These are phyloP conservation scores for Penicillium vulpinum DNA, from an alignment of 2,329 filamentous ascomycete species.

Conservation along the genomic window DNA sequence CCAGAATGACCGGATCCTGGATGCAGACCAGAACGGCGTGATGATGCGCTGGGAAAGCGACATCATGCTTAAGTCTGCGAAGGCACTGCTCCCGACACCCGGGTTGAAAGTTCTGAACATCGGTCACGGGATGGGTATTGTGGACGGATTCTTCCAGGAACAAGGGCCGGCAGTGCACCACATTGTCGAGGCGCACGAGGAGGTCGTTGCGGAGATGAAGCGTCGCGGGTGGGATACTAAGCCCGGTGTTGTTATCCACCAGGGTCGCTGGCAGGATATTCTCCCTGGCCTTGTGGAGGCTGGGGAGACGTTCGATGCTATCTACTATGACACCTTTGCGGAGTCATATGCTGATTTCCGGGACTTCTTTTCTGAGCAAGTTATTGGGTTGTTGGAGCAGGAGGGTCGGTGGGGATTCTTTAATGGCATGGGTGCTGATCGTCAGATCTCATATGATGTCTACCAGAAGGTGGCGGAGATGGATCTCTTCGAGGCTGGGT, in stretches of 20 bases:
- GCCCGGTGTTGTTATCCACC: constrained; percentile 60
- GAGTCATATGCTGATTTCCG: constrained; percentile 87
- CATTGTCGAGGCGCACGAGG: constrained; percentile 82
- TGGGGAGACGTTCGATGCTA: constrained; percentile 74
- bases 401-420: constrained; percentile 63
- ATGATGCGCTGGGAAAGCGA: constrained; percentile 94
- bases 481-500: constrained; percentile 82
- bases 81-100: constrained; percentile 60
- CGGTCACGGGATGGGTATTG: constrained; percentile 88
- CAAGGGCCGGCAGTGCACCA: constrained; percentile 71
- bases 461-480: constrained; percentile 91
- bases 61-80: constrained; percentile 78
- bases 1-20: constrained; percentile 66
- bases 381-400: constrained; percentile 69
- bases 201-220: constrained; percentile 69
- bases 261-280: constrained; percentile 79
- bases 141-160: constrained; percentile 73
- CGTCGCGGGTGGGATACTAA: constrained; percentile 68
- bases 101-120: constrained; percentile 78
- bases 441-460: constrained; percentile 92
- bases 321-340: constrained; percentile 98
- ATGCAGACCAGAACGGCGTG: constrained; percentile 75
- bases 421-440: constrained; percentile 82
- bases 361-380: constrained; percentile 82
- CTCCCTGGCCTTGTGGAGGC: constrained; percentile 66